Conservation (phyloP, 2,329 filamentous ascomycete genomes). For the Fusarium sp. region DNA sequence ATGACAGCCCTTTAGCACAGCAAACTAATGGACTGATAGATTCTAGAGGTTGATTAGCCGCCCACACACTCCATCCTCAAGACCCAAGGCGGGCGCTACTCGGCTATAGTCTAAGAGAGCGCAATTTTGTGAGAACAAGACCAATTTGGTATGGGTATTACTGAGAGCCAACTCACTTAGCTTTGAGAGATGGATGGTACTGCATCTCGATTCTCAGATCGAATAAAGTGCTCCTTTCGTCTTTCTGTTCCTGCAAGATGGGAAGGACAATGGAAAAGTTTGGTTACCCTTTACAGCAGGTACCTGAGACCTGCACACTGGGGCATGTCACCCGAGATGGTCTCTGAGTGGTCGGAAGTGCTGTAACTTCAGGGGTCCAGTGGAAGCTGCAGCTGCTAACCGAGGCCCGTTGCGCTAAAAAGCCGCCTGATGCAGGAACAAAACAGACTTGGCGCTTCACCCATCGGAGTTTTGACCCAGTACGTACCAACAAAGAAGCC, state of each 20-base stretch:
- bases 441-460: slow-evolving; percentile 17
- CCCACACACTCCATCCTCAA: slow-evolving; percentile 14
- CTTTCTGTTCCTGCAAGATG: neutral
- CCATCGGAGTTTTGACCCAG: neutral
- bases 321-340: slow-evolving; percentile 19
- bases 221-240: neutral
- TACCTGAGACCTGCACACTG: slow-evolving; percentile 12
- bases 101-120: slow-evolving; percentile 13
- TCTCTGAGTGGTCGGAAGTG: slow-evolving; percentile 14
- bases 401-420: slow-evolving; percentile 38
- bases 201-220: neutral
- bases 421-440: slow-evolving; percentile 43
- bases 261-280: neutral
- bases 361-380: slow-evolving; percentile 20
- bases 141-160: slow-evolving; percentile 3
- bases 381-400: slow-evolving; percentile 29
- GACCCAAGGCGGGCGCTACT: slow-evolving; percentile 6
- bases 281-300: slow-evolving; percentile 27
- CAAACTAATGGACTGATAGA: slow-evolving; percentile 17
- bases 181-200: neutral
- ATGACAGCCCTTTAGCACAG: slow-evolving; percentile 18
- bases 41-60: slow-evolving; percentile 23
- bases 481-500: neutral
- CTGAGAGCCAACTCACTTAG: neutral
- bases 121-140: slow-evolving; percentile 23